Evolutionary conservation across 1,139 yeast genomes (phyloP), one percentile per base, ranked within the genome.

Genomic region (Debaryomyces subglobosus): DNA sequence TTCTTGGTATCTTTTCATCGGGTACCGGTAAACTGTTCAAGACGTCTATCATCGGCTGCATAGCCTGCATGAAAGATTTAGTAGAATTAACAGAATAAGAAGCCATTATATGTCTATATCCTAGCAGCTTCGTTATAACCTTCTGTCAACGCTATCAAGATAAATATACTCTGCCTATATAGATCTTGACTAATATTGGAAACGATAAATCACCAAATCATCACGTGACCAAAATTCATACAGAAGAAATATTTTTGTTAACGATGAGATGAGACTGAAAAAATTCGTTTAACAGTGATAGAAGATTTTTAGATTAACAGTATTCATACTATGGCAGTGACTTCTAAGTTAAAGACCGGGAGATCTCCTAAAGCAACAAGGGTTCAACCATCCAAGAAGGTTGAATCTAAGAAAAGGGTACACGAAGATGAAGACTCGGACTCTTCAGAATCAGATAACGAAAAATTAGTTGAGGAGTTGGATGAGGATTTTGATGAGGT

Each of bases 1-100:
- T 65, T 8, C 53, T 59, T 2, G 78, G 75, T 13, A 60, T 43
- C 37, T 68, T 67, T 5, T 58, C 58, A 3, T 54, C 59, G n/a
- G 45, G 54, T 1, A 71, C 48, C 0, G 68, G 63, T 23, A 82
- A 52, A 1, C 59, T 53, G 7, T 63, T 62, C 44, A 84, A 61
- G 1, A 76, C 65, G 10, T 77, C 81, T 32, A 79, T 68, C 84
- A 87, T 78, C 1, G 83, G 79, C 61, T 76, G 79, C 90, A 87
- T 86, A 33, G 94, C 92, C 61, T 80, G 81, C 88, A 86, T 83
- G 67, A 82, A 87, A 32, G 94, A 86, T 63, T 82, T 79, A 4
- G 91, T 85, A 0, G 91, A 85, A n/a, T 80, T 71, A 8, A 77
- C 86, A 39, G 72, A 68, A 53, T 75, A 75, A 34, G 69, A 59